A percentile compares a stretch with the other conserved stretches of the same genome.
Conservation (phyloP, 148 eudicot genomes). For the Limonium bicolor region DNA sequence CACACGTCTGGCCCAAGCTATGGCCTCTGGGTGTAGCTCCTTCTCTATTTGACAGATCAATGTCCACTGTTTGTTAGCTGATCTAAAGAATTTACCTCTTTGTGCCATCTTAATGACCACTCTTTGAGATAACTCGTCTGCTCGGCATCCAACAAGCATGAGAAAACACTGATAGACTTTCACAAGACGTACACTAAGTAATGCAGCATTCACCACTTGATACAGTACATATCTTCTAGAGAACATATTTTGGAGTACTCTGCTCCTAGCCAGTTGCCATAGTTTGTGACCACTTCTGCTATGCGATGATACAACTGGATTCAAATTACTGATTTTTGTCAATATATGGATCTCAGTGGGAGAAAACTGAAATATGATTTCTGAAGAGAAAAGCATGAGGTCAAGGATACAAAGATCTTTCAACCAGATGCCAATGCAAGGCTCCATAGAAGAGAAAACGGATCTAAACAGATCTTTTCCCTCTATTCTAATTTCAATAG, state of each 20-base stretch:
- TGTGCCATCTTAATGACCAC: conserved; percentile 23
- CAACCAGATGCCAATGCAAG: conserved; percentile 23
- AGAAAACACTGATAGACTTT: conserved; percentile 43
- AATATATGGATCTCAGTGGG: conserved; percentile 34
- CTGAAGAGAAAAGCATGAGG: conserved; percentile 31
- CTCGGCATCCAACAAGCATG: conserved; percentile 44
- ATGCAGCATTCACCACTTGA: conserved; percentile 27
- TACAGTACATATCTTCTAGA: conserved; percentile 26
- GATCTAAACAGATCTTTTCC: conserved; percentile 23
- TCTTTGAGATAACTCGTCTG: conserved; percentile 12
- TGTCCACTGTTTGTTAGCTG: conserved; percentile 33
- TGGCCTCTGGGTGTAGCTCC: conserved; percentile 53
- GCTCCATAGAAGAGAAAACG: conserved; percentile 29
- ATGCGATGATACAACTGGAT: conserved; percentile 16
- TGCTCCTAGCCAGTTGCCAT: conserved; percentile 64
- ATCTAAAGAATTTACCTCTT: conserved; percentile 14
- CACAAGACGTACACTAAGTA: conserved; percentile 47
- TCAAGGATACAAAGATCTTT: conserved; percentile 36
- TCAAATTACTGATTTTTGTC: conserved; percentile 18
- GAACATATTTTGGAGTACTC: conserved; percentile 25
- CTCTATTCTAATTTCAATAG: conserved; percentile 35
- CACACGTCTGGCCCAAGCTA: conserved; percentile 59
- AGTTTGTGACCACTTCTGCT: conserved; percentile 61
- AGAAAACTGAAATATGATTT: conserved; percentile 40
- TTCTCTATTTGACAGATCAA: conserved; percentile 50